Base-by-base conservation (phyloP, 441 rosid genomes). In the Dalechampia spathulata region DNA sequence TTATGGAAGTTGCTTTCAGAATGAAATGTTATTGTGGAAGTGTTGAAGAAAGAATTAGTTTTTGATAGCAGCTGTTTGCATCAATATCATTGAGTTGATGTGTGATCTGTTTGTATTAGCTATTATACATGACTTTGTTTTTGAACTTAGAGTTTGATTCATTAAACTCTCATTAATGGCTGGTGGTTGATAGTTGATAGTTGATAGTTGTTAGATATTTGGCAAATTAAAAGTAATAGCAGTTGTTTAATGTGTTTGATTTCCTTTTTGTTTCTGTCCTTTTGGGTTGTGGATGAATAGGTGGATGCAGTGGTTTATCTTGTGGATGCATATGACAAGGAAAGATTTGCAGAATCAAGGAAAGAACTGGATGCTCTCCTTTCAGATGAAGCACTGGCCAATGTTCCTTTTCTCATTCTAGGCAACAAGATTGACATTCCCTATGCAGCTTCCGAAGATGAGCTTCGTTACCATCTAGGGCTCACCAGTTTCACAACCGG, bases 381-480 rank as follows among this genome's bases (percentile, higher is more conserved):
- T 41, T 86, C 97, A 14, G 97, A 89, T 41, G 97, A 90, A 49
- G 60, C 89, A 46, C 75, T 90, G 36, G 78, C 90, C 28, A 79
- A 28, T 37, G 97, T 87, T 30, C 97, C 97, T 0, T 90, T 90
- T 58, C 97, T 90, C 32, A 68, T 89, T 1, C 74, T 89, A n/a
- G 97, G 97, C 42, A 88, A 88, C 83, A 88, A 89, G 74, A 89
- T 89, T 15, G 93, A 89, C 72, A 80, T 89, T 58, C 93, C 97
- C 4, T 82, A 89, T 41, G 97, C 97, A 26, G 88, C 93, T 58
- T 87, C 97, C 0, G 97, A 90, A 63, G 96, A 90, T 25, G 96
- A 87, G 82, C 78, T 90, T 27, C 85, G 92, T 14, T 85, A 65
- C 72, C 82, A 85, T 63, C 83, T 90, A 15, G 94, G 97, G 28